Evolutionary conservation across 2,329 filamentous ascomycete genomes (phyloP), one percentile per base, ranked within the genome.

Genomic region (Nemania serpens): DNA sequence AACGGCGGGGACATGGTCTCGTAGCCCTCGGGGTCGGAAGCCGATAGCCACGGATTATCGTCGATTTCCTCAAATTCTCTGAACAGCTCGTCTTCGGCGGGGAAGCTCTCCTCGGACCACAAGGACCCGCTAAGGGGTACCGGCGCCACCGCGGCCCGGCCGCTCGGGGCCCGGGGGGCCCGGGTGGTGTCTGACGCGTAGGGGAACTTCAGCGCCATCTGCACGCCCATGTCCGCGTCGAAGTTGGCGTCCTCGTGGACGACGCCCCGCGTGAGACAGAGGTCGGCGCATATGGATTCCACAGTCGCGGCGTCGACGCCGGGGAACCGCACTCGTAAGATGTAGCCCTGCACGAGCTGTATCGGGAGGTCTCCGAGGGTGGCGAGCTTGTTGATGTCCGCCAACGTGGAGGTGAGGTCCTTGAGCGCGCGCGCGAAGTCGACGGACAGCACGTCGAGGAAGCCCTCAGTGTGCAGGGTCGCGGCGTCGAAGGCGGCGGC

Each of bases 391-490:
- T 91, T 90, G 6, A 99, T 81, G 70, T 99, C 95, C 52, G 89
- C 89, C 70, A 95, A 84, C 1, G 94, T 84, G 5, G 87, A 85
- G 2, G 91, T 87, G 17, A 97, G 82, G 66, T 97, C 93, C 75
- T 94, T 91, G 62, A 97, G 78, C 1, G 92, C 89, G 54, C 92
- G 88, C 2, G 90, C 89, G 75, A 99, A 97, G 77, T 99, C 95
- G 46, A 88, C 85, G 18, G 91, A 91, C 9, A 99, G 85, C 33
- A 92, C 82, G 67, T 96, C 91, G 67, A 98, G 83, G 69, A 98
- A 88, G 46, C 91, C 91, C 47, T 93, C 88, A 37, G 89, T 88
- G 79, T 94, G 91, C 66, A 98, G 83, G 33, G 87, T 90, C 45
- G 88, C 80, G 56, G 78, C 74, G 17, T 81, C 78, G 29, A 76